Conservation (phyloP, 2,329 filamentous ascomycete species). For the Talaromyces sp. region DNA sequence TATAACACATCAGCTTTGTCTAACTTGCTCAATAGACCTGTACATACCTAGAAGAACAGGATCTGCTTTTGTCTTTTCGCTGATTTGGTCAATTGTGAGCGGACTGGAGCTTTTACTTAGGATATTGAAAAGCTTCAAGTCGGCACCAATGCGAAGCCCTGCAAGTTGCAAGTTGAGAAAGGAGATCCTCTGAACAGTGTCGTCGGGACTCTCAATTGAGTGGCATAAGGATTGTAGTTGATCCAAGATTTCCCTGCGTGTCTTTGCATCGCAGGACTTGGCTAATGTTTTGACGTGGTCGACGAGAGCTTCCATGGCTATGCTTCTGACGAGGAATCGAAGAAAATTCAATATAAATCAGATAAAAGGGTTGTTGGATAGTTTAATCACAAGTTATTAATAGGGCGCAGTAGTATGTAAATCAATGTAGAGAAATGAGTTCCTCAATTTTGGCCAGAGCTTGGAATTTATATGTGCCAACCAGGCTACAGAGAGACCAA, state of each 20-base stretch:
- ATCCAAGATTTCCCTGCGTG: conserved; percentile 6
- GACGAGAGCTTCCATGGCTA: conserved; percentile 3
- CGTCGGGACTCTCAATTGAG: conserved; percentile 8
- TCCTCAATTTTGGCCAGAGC: not conserved
- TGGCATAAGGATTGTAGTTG: not conserved
- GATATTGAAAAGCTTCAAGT: conserved; percentile 25
- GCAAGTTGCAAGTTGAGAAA: conserved; percentile 23
- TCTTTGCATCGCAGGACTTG: conserved; percentile 5
- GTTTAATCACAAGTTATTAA: too few relatives aligned
- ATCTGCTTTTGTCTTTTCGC: conserved; percentile 10
- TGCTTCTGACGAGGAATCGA: not conserved
- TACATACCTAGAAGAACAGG: conserved; percentile 5
- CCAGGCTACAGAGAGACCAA: too few relatives aligned
- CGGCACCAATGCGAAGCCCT: conserved; percentile 23
- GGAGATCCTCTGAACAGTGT: conserved; percentile 5
- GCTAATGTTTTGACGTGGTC: conserved; percentile 5
- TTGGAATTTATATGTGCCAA: not conserved
- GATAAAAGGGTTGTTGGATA: too few relatives aligned
- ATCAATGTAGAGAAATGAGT: too few relatives aligned
- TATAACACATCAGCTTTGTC: not conserved
- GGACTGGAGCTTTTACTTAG: conserved; percentile 18
- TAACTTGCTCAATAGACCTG: not conserved
- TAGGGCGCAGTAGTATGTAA: too few relatives aligned
- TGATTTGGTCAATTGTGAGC: conserved; percentile 22
- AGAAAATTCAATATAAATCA: too few relatives aligned